Percentiles rank a stretch among this genome's conserved stretches.
These are phyloP conservation scores for Schizochytrium sp. DNA, from an alignment of 108 stramenopile species.

Conservation along the genomic window DNA sequence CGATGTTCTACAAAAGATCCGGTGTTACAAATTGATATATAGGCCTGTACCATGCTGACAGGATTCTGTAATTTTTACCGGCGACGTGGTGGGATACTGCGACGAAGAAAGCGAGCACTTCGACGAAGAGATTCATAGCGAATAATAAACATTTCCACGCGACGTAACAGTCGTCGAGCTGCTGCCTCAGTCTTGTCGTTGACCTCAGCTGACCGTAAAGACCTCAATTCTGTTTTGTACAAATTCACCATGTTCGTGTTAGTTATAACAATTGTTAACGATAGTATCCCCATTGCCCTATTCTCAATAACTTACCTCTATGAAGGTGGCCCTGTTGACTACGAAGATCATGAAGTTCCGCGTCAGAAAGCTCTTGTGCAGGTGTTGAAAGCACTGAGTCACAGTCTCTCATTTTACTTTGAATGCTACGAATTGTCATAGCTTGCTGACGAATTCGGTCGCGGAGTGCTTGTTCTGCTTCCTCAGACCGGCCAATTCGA, in stretches of 20 bases:
- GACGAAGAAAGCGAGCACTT: neutral
- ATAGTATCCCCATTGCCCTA: neutral
- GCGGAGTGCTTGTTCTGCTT: neutral
- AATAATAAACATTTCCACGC: constrained; percentile 45
- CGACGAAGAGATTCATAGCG: constrained; percentile 41
- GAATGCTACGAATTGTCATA: neutral
- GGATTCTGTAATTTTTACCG: too few relatives aligned
- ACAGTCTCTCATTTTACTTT: neutral
- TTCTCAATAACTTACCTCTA: neutral
- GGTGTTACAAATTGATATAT: too few relatives aligned
- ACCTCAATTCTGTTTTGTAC: neutral
- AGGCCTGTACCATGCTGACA: too few relatives aligned
- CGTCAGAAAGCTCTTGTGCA: neutral
- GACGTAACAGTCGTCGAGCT: neutral
- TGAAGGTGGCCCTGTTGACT: neutral
- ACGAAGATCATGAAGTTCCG: neutral
- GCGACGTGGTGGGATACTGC: neutral
- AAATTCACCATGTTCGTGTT: neutral
- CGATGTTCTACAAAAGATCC: too few relatives aligned
- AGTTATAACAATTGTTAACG: neutral
- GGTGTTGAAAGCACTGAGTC: constrained; percentile 9
- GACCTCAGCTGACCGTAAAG: neutral
- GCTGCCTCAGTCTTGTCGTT: neutral
- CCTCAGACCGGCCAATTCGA: neutral
- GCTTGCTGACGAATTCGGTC: neutral